phyloP scores from a whole-genome alignment of 441 rosid species.

The Gossypium schwendimanii region DNA sequence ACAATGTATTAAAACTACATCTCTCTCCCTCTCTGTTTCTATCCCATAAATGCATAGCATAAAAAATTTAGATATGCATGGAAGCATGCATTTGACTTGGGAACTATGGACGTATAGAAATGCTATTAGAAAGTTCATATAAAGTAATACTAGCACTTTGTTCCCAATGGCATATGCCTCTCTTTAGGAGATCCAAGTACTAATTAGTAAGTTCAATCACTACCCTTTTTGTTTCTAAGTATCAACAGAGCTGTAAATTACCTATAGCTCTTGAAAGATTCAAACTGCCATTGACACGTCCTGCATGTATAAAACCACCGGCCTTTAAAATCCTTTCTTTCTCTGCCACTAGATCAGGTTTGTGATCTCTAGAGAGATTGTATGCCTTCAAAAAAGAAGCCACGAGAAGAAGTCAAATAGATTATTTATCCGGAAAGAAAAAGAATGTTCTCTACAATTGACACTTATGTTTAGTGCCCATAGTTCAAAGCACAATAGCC shows the following conservation, averaged over 20 bases:
- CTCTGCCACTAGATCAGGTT: conserved; percentile 72
- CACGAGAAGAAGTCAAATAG: neutral
- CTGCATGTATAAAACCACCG: conserved; percentile 77
- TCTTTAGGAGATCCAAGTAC: neutral
- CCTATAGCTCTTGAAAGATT: conserved; percentile 83
- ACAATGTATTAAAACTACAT: neutral
- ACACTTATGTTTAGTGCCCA: neutral
- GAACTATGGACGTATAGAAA: neutral
- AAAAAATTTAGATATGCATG: neutral
- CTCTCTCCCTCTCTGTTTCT: neutral
- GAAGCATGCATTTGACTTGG: neutral
- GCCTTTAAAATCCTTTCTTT: conserved; percentile 71
- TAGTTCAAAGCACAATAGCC: neutral
- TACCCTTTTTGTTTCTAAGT: neutral
- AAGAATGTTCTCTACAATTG: neutral
- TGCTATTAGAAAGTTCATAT: neutral
- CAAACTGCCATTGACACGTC: conserved; percentile 76
- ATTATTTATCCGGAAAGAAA: neutral
- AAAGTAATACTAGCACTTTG: neutral
- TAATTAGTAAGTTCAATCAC: neutral
- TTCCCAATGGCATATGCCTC: neutral
- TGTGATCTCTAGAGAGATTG: conserved; percentile 75
- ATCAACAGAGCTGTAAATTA: conserved; percentile 14
- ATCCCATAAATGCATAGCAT: neutral
- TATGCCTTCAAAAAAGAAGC: conserved; percentile 43